phyloP scores from a whole-genome alignment of 2,329 filamentous ascomycete genomes.

The Exserohilum turcica region DNA sequence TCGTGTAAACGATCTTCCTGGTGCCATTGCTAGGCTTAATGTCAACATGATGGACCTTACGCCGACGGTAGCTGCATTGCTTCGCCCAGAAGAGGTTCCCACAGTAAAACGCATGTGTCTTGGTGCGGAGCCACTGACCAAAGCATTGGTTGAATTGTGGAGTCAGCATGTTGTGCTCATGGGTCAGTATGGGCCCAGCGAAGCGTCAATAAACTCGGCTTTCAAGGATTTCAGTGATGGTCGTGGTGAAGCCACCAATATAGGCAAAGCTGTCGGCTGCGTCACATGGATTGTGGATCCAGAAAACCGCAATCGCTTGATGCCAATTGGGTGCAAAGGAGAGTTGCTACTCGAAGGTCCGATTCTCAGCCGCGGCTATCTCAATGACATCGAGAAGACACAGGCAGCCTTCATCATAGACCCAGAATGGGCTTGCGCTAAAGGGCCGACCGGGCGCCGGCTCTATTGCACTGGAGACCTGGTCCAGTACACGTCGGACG shows the following conservation, averaged over 20 bases:
- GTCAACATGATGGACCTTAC: constrained; percentile 57
- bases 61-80: constrained; percentile 60
- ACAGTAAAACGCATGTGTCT: constrained; percentile 51
- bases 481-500: constrained; percentile 39
- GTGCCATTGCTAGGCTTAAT: constrained; percentile 42
- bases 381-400: constrained; percentile 42
- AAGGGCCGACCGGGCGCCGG: constrained; percentile 21
- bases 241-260: constrained; percentile 40
- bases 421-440: constrained; percentile 34
- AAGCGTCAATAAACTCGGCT: constrained; percentile 41
- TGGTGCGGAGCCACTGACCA: constrained; percentile 52
- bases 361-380: constrained; percentile 42
- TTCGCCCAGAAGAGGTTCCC: constrained; percentile 53
- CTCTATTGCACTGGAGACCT: constrained; percentile 46
- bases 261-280: constrained; percentile 38
- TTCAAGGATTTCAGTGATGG: constrained; percentile 38
- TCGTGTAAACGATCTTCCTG: constrained; percentile 58
- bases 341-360: constrained; percentile 45
- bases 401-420: constrained; percentile 36
- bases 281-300: constrained; percentile 43
- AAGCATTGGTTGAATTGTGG: constrained; percentile 38
- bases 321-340: constrained; percentile 43
- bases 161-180: constrained; percentile 28
- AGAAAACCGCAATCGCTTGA: constrained; percentile 37
- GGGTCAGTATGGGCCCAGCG: constrained; percentile 42